phyloP scores from a whole-genome alignment of 495 filamentous ascomycete genomes.

The Amphirosellinia nigrospora region DNA sequence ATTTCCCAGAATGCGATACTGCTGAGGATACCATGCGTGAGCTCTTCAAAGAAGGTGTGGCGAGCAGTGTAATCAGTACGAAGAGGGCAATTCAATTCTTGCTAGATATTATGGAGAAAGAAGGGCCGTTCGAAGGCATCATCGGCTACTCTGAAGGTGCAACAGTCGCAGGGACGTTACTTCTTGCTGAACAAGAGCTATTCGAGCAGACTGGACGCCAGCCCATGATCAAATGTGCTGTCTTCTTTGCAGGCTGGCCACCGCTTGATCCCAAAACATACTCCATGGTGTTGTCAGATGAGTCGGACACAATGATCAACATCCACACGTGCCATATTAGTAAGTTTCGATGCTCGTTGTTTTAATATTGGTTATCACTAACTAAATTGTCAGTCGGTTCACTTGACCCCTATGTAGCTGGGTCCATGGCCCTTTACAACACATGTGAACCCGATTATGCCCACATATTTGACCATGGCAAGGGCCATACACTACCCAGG shows the following conservation, averaged over 20 bases:
- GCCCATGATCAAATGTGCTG: constrained; percentile 60
- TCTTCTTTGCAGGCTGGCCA: constrained; percentile 66
- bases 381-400: constrained; percentile 53
- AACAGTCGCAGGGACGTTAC: constrained; percentile 59
- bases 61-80: constrained; percentile 49
- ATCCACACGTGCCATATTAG: constrained; percentile 65
- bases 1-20: constrained; percentile 55
- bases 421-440: constrained; percentile 63
- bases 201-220: constrained; percentile 51
- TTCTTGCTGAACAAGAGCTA: constrained; percentile 59
- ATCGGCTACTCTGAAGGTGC: constrained; percentile 70
- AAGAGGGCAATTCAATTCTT: constrained; percentile 52
- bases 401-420: constrained; percentile 62
- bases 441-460: constrained; percentile 62
- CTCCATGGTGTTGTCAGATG: constrained; percentile 56
- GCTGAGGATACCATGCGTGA: constrained; percentile 58
- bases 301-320: constrained; percentile 56
- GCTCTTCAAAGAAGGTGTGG: constrained; percentile 55
- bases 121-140: constrained; percentile 58
- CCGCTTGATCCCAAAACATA: constrained; percentile 55
- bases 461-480: constrained; percentile 64
- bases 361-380: constrained; percentile 22
- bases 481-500: constrained; percentile 62
- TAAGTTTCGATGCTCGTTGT: constrained; percentile 36
- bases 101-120: constrained; percentile 55